phyloP scores from a whole-genome alignment of 352 stramenopile genomes.

The Pythium guiyangense region DNA sequence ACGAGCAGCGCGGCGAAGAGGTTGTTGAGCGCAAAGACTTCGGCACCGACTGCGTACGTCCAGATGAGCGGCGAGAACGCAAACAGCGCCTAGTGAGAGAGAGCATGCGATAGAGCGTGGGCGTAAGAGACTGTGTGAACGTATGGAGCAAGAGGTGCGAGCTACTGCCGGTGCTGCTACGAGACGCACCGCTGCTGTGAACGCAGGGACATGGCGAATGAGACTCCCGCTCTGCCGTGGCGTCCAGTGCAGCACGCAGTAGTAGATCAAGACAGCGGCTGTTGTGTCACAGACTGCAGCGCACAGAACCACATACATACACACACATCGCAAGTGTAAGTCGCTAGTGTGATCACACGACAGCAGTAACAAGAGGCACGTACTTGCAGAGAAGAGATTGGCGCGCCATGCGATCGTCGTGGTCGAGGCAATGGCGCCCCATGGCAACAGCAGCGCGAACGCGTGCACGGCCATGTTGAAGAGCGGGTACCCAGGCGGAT shows the following conservation, averaged over 20 bases:
- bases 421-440: constrained; percentile 8
- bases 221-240: not conserved
- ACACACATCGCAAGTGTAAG: constrained; percentile 2
- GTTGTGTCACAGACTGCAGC: constrained; percentile 50
- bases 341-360: not conserved
- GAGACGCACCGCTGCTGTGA: constrained; percentile 46
- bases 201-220: constrained; percentile 27
- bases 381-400: constrained; percentile 87
- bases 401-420: constrained; percentile 68
- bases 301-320: constrained; percentile 2
- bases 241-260: constrained; percentile 48
- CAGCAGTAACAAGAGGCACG: not conserved
- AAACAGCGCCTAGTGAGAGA: constrained; percentile 50
- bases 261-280: constrained; percentile 49
- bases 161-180: not conserved
- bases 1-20: constrained; percentile 83
- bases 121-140: not conserved
- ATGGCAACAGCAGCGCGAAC: constrained; percentile 35
- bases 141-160: not conserved
- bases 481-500: constrained; percentile 93
- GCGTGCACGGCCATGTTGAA: constrained; percentile 89
- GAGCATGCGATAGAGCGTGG: constrained; percentile 1
- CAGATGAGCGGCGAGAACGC: constrained; percentile 93
- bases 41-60: constrained; percentile 92
- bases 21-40: constrained; percentile 98